phyloP scores from a whole-genome alignment of 441 rosid species.

The Omphalea diandra region DNA sequence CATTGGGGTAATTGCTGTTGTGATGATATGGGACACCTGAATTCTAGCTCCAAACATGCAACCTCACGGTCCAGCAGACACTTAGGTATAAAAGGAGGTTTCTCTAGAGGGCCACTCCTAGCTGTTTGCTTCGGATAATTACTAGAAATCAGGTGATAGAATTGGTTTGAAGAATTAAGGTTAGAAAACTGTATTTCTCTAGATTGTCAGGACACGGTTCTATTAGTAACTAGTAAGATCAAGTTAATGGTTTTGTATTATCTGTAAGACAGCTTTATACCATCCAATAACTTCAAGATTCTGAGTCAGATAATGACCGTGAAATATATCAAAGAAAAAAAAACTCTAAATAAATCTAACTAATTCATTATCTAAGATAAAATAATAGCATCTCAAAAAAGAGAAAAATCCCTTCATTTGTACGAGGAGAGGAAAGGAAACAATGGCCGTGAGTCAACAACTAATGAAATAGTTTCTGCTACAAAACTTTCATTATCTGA shows the following conservation, averaged over 20 bases:
- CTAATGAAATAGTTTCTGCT: conserved; percentile 12
- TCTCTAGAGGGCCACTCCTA: too few species aligned
- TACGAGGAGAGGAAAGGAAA: not conserved
- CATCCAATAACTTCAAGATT: too few species aligned
- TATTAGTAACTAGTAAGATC: not conserved
- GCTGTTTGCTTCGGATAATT: not conserved
- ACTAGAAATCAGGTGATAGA: not conserved
- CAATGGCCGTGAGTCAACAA: not conserved
- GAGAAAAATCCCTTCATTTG: too few species aligned
- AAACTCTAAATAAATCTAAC: too few species aligned
- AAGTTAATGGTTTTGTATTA: too few species aligned
- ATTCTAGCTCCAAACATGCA: not conserved
- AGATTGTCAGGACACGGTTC: not conserved
- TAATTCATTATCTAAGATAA: too few species aligned
- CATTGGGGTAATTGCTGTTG: conserved; percentile 61
- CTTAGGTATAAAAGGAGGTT: too few species aligned
- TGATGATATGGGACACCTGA: conserved; percentile 83
- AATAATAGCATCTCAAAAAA: too few species aligned
- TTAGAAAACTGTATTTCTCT: not conserved
- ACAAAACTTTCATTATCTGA: conserved; percentile 4
- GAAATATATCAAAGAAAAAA: not conserved
- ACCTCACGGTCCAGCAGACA: too few species aligned
- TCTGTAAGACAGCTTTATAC: too few species aligned
- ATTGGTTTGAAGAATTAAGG: not conserved
- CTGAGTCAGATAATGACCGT: not conserved